phyloP scores from a whole-genome alignment of 495 filamentous ascomycete genomes.

The Schizothecium vesticola region DNA sequence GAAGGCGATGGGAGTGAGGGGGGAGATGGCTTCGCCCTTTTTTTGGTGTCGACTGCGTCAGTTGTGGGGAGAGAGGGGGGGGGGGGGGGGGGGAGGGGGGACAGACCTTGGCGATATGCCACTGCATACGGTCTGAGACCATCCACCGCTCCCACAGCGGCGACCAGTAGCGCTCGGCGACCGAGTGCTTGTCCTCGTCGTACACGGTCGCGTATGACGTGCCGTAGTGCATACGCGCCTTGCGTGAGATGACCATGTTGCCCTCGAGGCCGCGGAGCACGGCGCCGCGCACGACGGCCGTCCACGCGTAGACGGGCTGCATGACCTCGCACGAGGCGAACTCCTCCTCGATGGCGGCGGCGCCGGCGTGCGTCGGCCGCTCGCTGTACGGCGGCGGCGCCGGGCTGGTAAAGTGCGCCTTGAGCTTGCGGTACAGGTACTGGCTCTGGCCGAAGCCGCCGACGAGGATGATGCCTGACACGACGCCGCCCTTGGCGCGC shows the following conservation, averaged over 20 bases:
- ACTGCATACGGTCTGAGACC: conserved; percentile 74
- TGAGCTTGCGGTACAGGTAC: conserved; percentile 61
- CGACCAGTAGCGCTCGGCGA: conserved; percentile 66
- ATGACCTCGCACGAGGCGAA: conserved; percentile 57
- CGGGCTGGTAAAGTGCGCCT: conserved; percentile 58
- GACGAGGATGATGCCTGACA: conserved; percentile 63
- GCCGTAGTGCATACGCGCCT: conserved; percentile 69
- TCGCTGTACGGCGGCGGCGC: conserved; percentile 63
- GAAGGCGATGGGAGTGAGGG: conserved; percentile 61
- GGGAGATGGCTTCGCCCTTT: conserved; percentile 64
- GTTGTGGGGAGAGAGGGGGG: background rate
- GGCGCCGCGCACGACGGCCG: conserved; percentile 65
- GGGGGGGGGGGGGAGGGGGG: background rate
- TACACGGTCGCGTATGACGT: conserved; percentile 72
- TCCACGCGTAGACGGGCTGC: conserved; percentile 74
- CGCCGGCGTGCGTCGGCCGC: conserved; percentile 52
- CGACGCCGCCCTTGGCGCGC: conserved; percentile 54
- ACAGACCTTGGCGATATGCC: conserved; percentile 67
- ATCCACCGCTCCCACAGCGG: conserved; percentile 77
- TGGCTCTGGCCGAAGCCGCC: conserved; percentile 66
- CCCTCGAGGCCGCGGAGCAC: conserved; percentile 65
- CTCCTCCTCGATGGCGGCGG: conserved; percentile 33
- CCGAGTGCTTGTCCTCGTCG: conserved; percentile 61
- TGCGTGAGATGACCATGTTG: conserved; percentile 62
- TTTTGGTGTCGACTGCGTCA: background rate